Evolutionary conservation across 805 yeast genomes (phyloP).

Genomic region (Blastobotrys peoriensis): DNA sequence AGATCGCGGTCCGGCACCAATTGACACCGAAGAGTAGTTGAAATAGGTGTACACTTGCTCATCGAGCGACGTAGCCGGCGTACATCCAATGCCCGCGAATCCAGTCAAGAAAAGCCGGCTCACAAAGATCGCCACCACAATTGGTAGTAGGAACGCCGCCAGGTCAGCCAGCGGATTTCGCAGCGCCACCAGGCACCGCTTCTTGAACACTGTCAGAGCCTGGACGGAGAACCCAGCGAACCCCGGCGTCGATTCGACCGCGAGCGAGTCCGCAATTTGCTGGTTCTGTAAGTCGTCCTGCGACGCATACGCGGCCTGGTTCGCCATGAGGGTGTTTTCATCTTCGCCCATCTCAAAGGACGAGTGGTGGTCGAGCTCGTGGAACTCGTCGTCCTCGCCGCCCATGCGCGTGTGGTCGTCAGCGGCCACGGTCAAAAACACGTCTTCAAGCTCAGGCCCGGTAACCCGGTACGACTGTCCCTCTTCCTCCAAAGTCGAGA

Average conservation of each 20-base stretch:
- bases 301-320: background rate
- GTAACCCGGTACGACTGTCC: constrained; percentile 26
- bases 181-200: constrained; percentile 25
- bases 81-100: constrained; percentile 20
- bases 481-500: constrained; percentile 20
- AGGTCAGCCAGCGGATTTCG: constrained; percentile 27
- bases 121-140: constrained; percentile 27
- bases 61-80: constrained; percentile 8
- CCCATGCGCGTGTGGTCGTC: constrained; percentile 17
- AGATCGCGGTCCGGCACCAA: constrained; percentile 16
- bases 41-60: constrained; percentile 14
- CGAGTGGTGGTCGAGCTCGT: constrained; percentile 1
- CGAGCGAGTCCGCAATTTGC: background rate
- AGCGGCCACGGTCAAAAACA: constrained; percentile 28
- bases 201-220: constrained; percentile 27
- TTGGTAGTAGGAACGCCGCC: constrained; percentile 26
- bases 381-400: constrained; percentile 5
- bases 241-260: background rate
- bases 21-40: constrained; percentile 6
- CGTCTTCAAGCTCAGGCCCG: constrained; percentile 32
- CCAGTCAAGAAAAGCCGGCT: constrained; percentile 15
- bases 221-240: constrained; percentile 20
- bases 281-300: background rate
- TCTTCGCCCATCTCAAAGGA: constrained; percentile 2
- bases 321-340: background rate